Conservation (phyloP, 2,329 filamentous ascomycete genomes). For the Verticillium nubilum region DNA sequence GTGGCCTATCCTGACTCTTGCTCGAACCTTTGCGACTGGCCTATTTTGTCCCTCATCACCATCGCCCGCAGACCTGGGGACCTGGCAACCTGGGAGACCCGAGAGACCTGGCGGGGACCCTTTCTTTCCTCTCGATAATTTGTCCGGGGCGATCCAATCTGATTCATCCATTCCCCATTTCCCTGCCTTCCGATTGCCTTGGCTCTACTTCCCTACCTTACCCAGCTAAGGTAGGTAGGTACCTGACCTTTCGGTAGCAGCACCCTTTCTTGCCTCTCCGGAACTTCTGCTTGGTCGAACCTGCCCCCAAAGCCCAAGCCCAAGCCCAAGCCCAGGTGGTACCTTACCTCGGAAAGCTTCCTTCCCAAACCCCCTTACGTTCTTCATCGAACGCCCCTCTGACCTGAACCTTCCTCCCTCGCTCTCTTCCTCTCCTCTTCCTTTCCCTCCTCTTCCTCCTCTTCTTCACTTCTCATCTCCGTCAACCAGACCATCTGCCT, state of each 20-base stretch:
- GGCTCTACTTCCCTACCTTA: background rate
- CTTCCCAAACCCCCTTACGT: conserved; percentile 1
- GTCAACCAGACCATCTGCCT: background rate
- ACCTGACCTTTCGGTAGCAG: too few relatives aligned
- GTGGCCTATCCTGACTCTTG: background rate
- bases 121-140: background rate
- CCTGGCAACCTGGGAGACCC: background rate
- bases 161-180: background rate
- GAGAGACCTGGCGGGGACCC: too few relatives aligned
- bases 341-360: background rate
- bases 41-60: background rate
- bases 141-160: background rate
- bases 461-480: conserved; percentile 3
- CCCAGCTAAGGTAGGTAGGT: background rate
- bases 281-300: background rate
- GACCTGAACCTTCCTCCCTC: background rate
- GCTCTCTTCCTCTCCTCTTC: background rate
- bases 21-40: background rate
- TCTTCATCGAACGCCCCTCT: background rate
- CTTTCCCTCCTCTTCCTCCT: conserved; percentile 1
- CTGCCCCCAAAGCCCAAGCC: background rate
- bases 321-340: background rate
- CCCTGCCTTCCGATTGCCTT: background rate
- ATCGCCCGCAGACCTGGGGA: background rate
- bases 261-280: background rate